Conservation (phyloP, 2,329 filamentous ascomycete species). For the Cryphonectria japonica region DNA sequence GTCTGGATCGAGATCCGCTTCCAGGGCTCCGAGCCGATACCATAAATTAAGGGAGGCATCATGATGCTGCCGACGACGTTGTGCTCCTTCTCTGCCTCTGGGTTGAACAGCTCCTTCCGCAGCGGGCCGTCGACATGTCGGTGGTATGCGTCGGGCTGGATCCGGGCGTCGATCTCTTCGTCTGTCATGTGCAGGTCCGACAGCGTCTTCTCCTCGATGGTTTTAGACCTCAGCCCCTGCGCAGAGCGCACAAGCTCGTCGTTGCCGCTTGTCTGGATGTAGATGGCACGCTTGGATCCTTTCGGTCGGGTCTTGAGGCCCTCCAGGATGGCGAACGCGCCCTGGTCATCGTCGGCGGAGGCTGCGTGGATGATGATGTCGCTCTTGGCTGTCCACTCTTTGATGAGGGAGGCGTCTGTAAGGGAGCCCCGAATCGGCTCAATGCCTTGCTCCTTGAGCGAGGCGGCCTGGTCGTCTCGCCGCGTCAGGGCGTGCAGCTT, state of each 20-base stretch:
- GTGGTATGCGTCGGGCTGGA: slow-evolving; percentile 25
- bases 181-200: slow-evolving; percentile 28
- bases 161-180: slow-evolving; percentile 22
- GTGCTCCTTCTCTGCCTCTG: slow-evolving; percentile 22
- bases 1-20: slow-evolving; percentile 28
- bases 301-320: slow-evolving; percentile 24
- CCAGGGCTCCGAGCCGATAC: slow-evolving; percentile 26
- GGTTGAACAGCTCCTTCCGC: slow-evolving; percentile 24
- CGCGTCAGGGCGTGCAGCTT: slow-evolving; percentile 27
- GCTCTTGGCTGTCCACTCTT: slow-evolving; percentile 26
- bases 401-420: slow-evolving; percentile 19
- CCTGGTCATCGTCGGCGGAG: slow-evolving; percentile 26
- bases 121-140: slow-evolving; percentile 27
- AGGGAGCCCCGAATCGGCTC: slow-evolving; percentile 25
- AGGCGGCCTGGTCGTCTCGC: slow-evolving; percentile 26
- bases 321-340: slow-evolving; percentile 24
- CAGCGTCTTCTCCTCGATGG: slow-evolving; percentile 23
- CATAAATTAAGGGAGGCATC: slow-evolving; percentile 29
- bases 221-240: neutral
- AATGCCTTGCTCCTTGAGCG: slow-evolving; percentile 24
- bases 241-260: slow-evolving; percentile 27
- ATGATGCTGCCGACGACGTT: slow-evolving; percentile 28
- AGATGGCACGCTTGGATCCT: slow-evolving; percentile 25
- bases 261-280: slow-evolving; percentile 30
- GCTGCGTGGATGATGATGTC: slow-evolving; percentile 28